phyloP scores from a whole-genome alignment of 2,329 filamentous ascomycete species.

The Beauveria bassiana region DNA sequence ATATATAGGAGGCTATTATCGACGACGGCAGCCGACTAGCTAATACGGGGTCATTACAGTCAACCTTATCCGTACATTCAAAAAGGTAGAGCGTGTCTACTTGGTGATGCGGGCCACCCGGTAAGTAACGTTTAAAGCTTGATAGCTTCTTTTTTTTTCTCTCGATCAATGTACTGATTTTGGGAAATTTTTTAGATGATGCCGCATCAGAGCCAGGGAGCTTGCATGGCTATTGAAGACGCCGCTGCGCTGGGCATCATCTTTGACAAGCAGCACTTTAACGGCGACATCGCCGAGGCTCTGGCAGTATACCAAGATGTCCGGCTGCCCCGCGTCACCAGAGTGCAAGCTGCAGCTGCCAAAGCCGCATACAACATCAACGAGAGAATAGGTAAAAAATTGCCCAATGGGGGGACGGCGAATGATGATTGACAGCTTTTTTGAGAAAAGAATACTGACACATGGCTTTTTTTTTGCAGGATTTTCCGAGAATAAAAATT shows the following conservation, averaged over 20 bases:
- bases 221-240: conserved; percentile 62
- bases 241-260: conserved; percentile 55
- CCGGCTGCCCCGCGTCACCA: conserved; percentile 45
- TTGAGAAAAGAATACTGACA: too few relatives aligned
- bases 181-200: conserved; percentile 44
- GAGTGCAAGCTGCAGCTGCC: conserved; percentile 49
- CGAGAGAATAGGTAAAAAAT: conserved; percentile 44
- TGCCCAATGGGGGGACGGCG: too few relatives aligned
- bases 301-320: conserved; percentile 45
- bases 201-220: conserved; percentile 62
- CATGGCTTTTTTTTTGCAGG: conserved; percentile 26
- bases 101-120: conserved; percentile 61
- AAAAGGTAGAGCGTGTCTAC: conserved; percentile 43
- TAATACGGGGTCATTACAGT: conserved; percentile 11
- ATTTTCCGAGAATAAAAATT: conserved; percentile 53
- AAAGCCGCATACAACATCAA: conserved; percentile 55
- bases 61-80: conserved; percentile 51
- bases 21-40: background rate
- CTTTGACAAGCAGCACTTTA: conserved; percentile 41
- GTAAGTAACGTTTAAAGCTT: conserved; percentile 24
- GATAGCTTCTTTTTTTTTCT: too few relatives aligned
- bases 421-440: too few relatives aligned
- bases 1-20: too few relatives aligned
- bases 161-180: background rate
- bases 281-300: conserved; percentile 38